Percentiles rank a stretch among this genome's conserved stretches.
phyloP scores from a whole-genome alignment of 148 eudicot genomes.

The Camellia granthamiana region DNA sequence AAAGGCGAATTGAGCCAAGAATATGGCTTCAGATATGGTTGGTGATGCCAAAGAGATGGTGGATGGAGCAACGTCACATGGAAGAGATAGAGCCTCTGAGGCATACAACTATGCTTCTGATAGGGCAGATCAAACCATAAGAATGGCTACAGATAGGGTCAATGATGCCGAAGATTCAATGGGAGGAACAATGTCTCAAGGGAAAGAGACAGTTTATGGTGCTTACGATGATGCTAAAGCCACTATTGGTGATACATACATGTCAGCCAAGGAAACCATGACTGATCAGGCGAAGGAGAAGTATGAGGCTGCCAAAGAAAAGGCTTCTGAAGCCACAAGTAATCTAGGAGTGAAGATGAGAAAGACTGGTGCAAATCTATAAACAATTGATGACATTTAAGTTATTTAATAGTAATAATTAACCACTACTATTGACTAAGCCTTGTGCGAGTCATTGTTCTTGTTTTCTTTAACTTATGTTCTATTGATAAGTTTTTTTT shows the following conservation, averaged over 20 bases:
- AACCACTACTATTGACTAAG: neutral
- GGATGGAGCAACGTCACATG: neutral
- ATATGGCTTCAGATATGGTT: slow-evolving; percentile 10
- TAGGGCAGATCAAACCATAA: neutral
- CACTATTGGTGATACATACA: slow-evolving; percentile 23
- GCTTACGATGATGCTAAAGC: slow-evolving; percentile 21
- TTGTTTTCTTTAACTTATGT: neutral
- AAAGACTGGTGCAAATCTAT: neutral
- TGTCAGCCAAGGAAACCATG: slow-evolving; percentile 26
- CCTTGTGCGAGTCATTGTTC: neutral
- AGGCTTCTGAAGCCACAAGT: slow-evolving; percentile 42
- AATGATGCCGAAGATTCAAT: neutral
- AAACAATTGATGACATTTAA: neutral
- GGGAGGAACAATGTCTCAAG: neutral
- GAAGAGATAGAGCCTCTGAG: slow-evolving; percentile 21
- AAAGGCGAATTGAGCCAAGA: neutral
- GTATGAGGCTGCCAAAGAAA: slow-evolving; percentile 55
- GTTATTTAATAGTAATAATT: neutral
- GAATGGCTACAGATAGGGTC: slow-evolving; percentile 6
- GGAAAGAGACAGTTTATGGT: slow-evolving; percentile 16
- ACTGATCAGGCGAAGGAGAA: slow-evolving; percentile 29
- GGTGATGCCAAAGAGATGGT: neutral
- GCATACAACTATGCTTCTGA: neutral
- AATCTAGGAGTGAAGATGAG: slow-evolving; percentile 28
- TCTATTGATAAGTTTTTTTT: neutral